Evolutionary conservation across 352 stramenopile genomes (phyloP), one percentile per base, ranked within the genome.

Genomic region (Globisporangium nagaii): DNA sequence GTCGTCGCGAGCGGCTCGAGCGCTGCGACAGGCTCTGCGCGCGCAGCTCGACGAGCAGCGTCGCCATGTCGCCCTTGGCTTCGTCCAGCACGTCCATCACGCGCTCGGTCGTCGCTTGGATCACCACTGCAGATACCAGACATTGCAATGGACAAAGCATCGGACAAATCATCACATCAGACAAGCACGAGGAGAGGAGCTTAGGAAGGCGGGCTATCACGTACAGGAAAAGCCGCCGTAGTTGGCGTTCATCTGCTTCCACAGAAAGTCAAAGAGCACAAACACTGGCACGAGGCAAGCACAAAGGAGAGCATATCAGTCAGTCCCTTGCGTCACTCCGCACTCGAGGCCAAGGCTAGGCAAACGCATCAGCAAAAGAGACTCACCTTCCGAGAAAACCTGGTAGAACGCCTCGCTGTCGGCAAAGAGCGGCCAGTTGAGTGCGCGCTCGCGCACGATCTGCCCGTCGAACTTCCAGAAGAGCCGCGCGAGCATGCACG

Each of bases 391-490:
- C 10, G 70, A 86, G 67, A 94, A 94, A 13, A 93, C 56, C 48
- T 82, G 56, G 65, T 86, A 87, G 44, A 92, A 90, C 11, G 79
- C 73, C 34, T 90, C 73, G 19, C 54, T 64, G 53, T 87, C 70
- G 4, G 63, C 66, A 51, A 94, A 94, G 31, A 92, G 58, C 10
- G 79, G 72, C 84, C 84, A 94, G 31, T 90, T 88, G 19, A 65
- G 17, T 42, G 77, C 58, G 30, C 74, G 66, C 25, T 92, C 81
- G 36, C 74, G 71, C 46, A 84, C 69, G 37, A 86, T 64, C 57
- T 89, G 73, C 10, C 81, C 84, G 46, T 92, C 79, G 44, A 78
- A 82, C 42, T 88, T 83, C 84, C 84, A 94, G 52, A 94, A 90
- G 1, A 89, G 70, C 36, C 75, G 65, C 20, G 81, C 77, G 9